Evolutionary conservation across 1,139 yeast species (phyloP).

Genomic region (Candida frijolesensis): DNA sequence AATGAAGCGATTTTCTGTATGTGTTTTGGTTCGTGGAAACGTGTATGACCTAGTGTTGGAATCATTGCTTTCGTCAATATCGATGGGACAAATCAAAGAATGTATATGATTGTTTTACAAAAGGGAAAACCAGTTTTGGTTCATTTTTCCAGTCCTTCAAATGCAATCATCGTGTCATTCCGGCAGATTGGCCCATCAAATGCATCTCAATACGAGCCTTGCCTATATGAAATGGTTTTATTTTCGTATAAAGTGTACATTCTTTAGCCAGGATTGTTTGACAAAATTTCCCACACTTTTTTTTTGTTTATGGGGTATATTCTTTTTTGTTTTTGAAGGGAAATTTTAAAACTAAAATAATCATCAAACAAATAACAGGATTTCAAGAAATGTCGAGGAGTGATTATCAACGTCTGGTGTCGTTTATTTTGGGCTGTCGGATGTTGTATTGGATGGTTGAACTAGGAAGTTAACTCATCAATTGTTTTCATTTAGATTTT

Average conservation of each 20-base stretch:
- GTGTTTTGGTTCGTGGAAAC: neutral
- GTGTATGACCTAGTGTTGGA: neutral
- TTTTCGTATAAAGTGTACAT: neutral
- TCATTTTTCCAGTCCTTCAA: neutral
- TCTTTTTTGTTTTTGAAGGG: slow-evolving; percentile 6
- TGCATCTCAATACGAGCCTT: neutral
- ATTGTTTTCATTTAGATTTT: neutral
- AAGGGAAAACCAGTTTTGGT: neutral
- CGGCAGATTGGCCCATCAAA: slow-evolving; percentile 2
- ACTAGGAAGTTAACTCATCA: neutral
- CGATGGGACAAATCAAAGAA: slow-evolving; percentile 3
- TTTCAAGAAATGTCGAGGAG: neutral
- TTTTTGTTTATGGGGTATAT: slow-evolving; percentile 6
- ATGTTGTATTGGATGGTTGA: neutral
- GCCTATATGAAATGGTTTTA: neutral
- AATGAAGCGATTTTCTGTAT: neutral
- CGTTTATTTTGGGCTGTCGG: neutral
- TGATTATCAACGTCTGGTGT: neutral
- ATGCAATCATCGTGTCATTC: slow-evolving; percentile 6
- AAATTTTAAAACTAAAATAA: slow-evolving; percentile 3
- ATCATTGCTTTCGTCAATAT: neutral
- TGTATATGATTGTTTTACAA: slow-evolving; percentile 2
- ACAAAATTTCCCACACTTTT: slow-evolving; percentile 4
- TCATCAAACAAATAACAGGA: slow-evolving; percentile 4
- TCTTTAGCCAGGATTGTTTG: slow-evolving; percentile 1